Conservation (phyloP, 495 filamentous ascomycete genomes). For the Amorphotheca resinae region DNA sequence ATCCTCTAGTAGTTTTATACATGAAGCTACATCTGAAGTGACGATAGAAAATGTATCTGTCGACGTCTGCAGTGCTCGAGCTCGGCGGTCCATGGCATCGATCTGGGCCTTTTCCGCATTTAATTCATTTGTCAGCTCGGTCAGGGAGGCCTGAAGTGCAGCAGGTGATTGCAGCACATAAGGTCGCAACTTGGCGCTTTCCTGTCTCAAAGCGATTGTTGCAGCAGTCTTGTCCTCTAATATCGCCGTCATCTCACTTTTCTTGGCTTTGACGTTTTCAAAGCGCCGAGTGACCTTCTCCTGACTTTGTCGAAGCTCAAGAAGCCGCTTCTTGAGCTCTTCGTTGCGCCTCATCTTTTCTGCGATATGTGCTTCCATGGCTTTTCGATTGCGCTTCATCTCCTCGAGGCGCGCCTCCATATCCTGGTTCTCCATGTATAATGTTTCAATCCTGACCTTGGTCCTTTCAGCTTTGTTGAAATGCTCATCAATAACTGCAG, state of each 20-base stretch:
- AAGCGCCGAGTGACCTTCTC: conserved; percentile 65
- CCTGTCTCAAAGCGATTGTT: conserved; percentile 47
- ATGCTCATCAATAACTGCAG: conserved; percentile 73
- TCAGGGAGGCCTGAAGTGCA: conserved; percentile 66
- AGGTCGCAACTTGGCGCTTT: conserved; percentile 75
- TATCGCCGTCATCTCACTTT: conserved; percentile 52
- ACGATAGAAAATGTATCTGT: conserved; percentile 81
- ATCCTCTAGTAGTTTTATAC: conserved; percentile 80
- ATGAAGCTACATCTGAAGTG: conserved; percentile 66
- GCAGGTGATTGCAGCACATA: conserved; percentile 83
- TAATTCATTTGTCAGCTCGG: conserved; percentile 67
- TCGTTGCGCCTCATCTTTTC: conserved; percentile 77
- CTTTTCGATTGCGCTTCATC: conserved; percentile 61
- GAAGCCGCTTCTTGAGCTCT: conserved; percentile 64
- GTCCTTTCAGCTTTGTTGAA: conserved; percentile 79
- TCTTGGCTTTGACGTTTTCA: conserved; percentile 62
- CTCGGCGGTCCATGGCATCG: conserved; percentile 72
- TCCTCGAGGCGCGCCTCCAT: conserved; percentile 69
- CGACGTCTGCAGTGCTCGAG: conserved; percentile 82
- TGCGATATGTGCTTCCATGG: conserved; percentile 63
- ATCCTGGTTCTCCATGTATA: conserved; percentile 75
- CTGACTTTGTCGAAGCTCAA: conserved; percentile 66
- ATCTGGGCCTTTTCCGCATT: conserved; percentile 66
- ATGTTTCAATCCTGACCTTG: conserved; percentile 74
- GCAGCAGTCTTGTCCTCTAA: conserved; percentile 71